These are phyloP conservation scores for Termitomyces sp. DNA, from an alignment of 768 basidiomycete genomes.

Conservation along the genomic window DNA sequence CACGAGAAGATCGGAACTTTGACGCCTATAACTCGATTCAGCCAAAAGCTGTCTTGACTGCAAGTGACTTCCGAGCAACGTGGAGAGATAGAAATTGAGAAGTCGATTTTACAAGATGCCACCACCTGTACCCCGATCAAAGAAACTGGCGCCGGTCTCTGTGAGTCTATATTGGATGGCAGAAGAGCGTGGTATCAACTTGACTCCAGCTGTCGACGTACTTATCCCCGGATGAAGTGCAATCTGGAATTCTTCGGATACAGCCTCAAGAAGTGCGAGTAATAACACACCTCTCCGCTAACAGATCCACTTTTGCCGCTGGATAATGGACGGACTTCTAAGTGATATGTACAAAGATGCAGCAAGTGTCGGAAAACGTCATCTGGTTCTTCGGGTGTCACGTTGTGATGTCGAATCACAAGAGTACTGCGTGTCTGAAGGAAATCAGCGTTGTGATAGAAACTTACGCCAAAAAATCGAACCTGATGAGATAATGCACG, in stretches of 20 bases:
- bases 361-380: slow-evolving; percentile 52
- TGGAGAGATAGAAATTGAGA: not conserved
- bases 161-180: slow-evolving; percentile 71
- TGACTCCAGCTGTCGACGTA: slow-evolving; percentile 25
- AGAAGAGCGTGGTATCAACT: slow-evolving; percentile 40
- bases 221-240: slow-evolving; percentile 55
- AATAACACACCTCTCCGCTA: slow-evolving; percentile 57
- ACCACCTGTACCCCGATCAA: slow-evolving; percentile 64
- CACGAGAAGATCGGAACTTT: not conserved
- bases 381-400: slow-evolving; percentile 51
- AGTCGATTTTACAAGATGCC: slow-evolving; percentile 39
- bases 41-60: not conserved
- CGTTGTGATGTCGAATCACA: slow-evolving; percentile 59
- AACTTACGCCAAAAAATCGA: not conserved
- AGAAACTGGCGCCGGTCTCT: slow-evolving; percentile 61
- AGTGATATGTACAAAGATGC: slow-evolving; percentile 60
- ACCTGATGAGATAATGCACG: slow-evolving; percentile 53
- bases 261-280: not conserved
- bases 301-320: slow-evolving; percentile 76
- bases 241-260: slow-evolving; percentile 30
- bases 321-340: slow-evolving; percentile 65
- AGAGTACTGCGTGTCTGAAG: slow-evolving; percentile 48
- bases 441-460: not conserved
- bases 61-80: not conserved
- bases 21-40: not conserved